phyloP scores from a whole-genome alignment of 2,329 filamentous ascomycete genomes.

The Trichoderma aggressivum region DNA sequence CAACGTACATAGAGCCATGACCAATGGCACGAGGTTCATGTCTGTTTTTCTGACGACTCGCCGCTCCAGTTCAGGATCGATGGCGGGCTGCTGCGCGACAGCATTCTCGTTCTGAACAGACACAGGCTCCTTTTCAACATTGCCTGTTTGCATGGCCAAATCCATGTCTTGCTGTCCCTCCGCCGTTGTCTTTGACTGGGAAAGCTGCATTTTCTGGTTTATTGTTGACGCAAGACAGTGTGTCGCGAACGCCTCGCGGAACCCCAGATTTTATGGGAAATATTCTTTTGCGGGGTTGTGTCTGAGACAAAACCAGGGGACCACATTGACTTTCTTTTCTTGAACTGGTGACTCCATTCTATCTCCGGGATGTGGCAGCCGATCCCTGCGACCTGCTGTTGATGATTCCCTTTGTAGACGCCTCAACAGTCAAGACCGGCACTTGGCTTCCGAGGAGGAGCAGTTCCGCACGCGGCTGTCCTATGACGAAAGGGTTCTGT shows the following conservation, averaged over 20 bases:
- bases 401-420: background rate
- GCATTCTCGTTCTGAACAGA: background rate
- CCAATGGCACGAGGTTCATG: slow-evolving; percentile 16
- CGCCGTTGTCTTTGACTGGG: background rate
- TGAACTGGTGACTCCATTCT: background rate
- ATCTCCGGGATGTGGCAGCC: background rate
- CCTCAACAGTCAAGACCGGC: background rate
- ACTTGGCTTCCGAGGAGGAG: background rate
- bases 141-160: background rate
- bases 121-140: background rate
- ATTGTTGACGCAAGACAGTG: background rate
- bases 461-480: background rate
- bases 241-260: background rate
- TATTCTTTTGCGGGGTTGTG: background rate
- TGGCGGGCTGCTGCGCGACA: slow-evolving; percentile 18
- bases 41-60: slow-evolving; percentile 24
- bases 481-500: background rate
- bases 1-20: slow-evolving; percentile 19
- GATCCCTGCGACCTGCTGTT: background rate
- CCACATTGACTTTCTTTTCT: background rate
- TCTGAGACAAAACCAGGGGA: background rate
- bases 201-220: background rate
- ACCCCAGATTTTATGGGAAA: slow-evolving; percentile 10
- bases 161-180: background rate
- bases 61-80: slow-evolving; percentile 22